These are phyloP conservation scores for Leccinum angustisporum DNA, from an alignment of 1,284 basidiomycete genomes.

Conservation along the genomic window DNA sequence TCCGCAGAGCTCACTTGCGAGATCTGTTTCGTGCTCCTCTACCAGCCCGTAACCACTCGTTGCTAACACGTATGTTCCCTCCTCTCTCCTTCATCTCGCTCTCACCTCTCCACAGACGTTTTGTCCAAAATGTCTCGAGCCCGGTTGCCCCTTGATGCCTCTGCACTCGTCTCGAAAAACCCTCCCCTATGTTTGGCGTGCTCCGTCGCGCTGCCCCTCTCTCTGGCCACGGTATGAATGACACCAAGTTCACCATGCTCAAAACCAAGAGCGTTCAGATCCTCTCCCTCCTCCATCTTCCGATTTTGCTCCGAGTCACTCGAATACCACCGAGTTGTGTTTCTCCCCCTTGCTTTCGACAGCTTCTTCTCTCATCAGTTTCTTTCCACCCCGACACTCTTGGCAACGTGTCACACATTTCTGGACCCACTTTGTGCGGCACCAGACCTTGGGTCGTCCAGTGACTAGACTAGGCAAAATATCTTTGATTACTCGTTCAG, in stretches of 20 bases:
- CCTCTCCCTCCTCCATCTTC: conserved; percentile 40
- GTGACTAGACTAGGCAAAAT: conserved; percentile 53
- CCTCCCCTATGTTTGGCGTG: conserved; percentile 80
- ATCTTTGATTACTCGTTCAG: too few relatives aligned
- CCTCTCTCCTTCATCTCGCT: conserved; percentile 5
- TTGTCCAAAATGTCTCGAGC: conserved; percentile 89
- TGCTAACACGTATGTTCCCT: conserved; percentile 81
- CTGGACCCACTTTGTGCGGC: conserved; percentile 78
- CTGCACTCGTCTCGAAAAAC: conserved; percentile 80
- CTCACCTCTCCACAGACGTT: conserved; percentile 64
- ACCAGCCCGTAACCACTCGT: conserved; percentile 87
- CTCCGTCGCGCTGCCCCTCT: conserved; percentile 41
- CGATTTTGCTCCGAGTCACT: conserved; percentile 8
- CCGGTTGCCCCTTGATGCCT: conserved; percentile 89
- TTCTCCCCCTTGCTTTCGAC: conserved; percentile 4
- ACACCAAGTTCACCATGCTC: conserved; percentile 86
- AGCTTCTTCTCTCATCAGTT: conserved; percentile 19
- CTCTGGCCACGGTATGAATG: conserved; percentile 39
- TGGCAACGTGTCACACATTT: conserved; percentile 77
- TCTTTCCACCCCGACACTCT: conserved; percentile 67
- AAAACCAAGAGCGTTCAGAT: conserved; percentile 86
- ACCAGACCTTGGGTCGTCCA: conserved; percentile 91
- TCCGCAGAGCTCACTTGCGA: conserved; percentile 80
- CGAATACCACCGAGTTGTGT: conserved; percentile 15
- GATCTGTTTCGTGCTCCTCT: conserved; percentile 84